These are phyloP conservation scores for Craspedostauros australis DNA, from an alignment of 108 stramenopile genomes.

Conservation along the genomic window DNA sequence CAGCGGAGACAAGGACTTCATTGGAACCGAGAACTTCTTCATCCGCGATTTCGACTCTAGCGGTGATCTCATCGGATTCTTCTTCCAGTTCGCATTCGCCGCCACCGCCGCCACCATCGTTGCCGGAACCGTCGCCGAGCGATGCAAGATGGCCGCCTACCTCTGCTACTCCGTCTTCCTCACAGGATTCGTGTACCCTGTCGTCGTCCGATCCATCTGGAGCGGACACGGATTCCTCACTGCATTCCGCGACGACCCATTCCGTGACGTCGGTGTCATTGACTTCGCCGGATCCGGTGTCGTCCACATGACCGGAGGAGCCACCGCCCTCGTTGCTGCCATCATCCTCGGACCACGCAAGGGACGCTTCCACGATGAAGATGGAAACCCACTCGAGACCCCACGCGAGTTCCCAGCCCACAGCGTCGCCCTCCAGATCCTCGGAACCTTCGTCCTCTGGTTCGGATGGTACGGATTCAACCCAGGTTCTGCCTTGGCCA, in stretches of 20 bases:
- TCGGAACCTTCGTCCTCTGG: constrained; percentile 86
- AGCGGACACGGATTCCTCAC: constrained; percentile 55
- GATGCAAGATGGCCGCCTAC: constrained; percentile 73
- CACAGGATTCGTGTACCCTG: constrained; percentile 84
- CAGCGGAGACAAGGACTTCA: constrained; percentile 33
- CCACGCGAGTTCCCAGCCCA: constrained; percentile 62
- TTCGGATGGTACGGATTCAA: constrained; percentile 95
- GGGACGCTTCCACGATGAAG: constrained; percentile 82
- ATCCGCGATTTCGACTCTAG: constrained; percentile 26
- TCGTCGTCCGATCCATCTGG: constrained; percentile 85
- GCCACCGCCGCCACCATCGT: constrained; percentile 83
- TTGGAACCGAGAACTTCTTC: constrained; percentile 61
- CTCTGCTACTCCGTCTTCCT: constrained; percentile 77
- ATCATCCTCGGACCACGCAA: constrained; percentile 77
- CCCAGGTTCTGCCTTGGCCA: constrained; percentile 73
- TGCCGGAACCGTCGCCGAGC: constrained; percentile 72
- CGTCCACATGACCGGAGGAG: constrained; percentile 91
- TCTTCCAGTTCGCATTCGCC: constrained; percentile 70
- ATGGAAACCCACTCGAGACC: constrained; percentile 63
- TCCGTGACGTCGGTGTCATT: constrained; percentile 65
- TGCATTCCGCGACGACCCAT: constrained; percentile 42
- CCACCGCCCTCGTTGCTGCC: constrained; percentile 81
- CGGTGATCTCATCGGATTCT: constrained; percentile 35
- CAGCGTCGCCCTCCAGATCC: constrained; percentile 65
- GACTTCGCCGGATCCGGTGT: constrained; percentile 95